phyloP scores from a whole-genome alignment of 371 early-diverging fungal genomes.

The Mortierella sp. region DNA sequence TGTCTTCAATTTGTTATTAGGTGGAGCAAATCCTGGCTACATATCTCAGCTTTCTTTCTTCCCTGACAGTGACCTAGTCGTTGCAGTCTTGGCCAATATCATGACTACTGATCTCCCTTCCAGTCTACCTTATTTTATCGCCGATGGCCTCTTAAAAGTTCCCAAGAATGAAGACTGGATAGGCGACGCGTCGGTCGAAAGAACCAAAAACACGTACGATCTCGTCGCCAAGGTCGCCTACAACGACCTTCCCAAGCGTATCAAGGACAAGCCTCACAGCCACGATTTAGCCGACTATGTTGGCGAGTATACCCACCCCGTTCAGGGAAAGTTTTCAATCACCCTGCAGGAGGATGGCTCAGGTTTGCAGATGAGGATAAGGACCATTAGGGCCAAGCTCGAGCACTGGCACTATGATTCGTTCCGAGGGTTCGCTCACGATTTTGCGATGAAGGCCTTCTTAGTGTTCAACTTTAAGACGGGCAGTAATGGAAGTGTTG shows the following conservation, averaged over 20 bases:
- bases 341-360: neutral
- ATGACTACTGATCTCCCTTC: neutral
- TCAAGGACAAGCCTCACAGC: slow-evolving; percentile 3
- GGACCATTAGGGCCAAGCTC: neutral
- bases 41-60: neutral
- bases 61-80: slow-evolving; percentile 16
- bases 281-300: slow-evolving; percentile 4
- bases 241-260: neutral
- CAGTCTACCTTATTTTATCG: slow-evolving; percentile 12
- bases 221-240: neutral
- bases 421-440: neutral
- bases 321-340: neutral
- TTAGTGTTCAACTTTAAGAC: neutral
- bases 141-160: slow-evolving; percentile 16
- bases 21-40: slow-evolving; percentile 10
- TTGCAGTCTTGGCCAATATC: slow-evolving; percentile 15
- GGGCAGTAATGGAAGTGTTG: neutral
- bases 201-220: neutral
- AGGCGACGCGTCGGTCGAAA: neutral
- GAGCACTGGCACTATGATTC: slow-evolving; percentile 19
- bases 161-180: slow-evolving; percentile 20
- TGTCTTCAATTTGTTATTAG: neutral
- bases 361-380: neutral
- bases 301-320: slow-evolving; percentile 13
- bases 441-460: neutral